Percentiles rank a stretch among this genome's conserved stretches.
Evolutionary conservation across 1,139 yeast genomes (phyloP).

Genomic region (Groenewaldozyma sp.): DNA sequence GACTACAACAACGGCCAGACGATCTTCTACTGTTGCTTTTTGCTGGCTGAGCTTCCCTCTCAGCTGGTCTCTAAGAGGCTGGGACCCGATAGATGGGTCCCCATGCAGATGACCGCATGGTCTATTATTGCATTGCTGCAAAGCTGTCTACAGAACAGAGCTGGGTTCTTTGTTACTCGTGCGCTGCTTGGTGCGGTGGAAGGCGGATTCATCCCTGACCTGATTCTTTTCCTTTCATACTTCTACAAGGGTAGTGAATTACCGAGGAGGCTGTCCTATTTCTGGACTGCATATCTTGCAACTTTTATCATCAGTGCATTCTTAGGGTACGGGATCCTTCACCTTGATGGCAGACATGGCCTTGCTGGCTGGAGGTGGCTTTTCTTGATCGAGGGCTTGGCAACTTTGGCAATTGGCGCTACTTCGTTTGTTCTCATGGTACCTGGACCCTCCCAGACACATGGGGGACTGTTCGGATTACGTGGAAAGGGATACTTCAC

Average conservation of each 20-base stretch:
- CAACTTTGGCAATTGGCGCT: conserved; percentile 44
- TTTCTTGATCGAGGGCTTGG: conserved; percentile 46
- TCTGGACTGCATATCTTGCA: conserved; percentile 28
- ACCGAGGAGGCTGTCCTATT: conserved; percentile 39
- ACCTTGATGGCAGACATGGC: conserved; percentile 39
- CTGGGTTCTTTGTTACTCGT: conserved; percentile 36
- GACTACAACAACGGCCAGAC: conserved; percentile 43
- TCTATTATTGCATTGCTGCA: conserved; percentile 41
- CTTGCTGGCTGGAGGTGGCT: conserved; percentile 52
- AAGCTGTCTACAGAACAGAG: conserved; percentile 31
- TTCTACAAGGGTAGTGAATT: conserved; percentile 42
- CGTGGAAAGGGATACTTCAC: conserved; percentile 52
- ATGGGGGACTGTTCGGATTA: conserved; percentile 30
- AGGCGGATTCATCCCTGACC: conserved; percentile 49
- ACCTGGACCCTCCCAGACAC: conserved; percentile 48
- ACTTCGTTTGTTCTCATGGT: conserved; percentile 45
- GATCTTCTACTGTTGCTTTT: conserved; percentile 35
- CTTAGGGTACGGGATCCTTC: conserved; percentile 38
- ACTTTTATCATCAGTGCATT: conserved; percentile 28
- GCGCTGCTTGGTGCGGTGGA: conserved; percentile 39
- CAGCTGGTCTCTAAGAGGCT: conserved; percentile 42
- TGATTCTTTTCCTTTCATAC: conserved; percentile 42
- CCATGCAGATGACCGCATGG: conserved; percentile 43
- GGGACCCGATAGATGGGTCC: conserved; percentile 49
- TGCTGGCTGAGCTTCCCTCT: conserved; percentile 44